Evolutionary conservation across 129 eudicot genomes (phyloP).

Genomic region (Pseudognaphalium luteoalbum): DNA sequence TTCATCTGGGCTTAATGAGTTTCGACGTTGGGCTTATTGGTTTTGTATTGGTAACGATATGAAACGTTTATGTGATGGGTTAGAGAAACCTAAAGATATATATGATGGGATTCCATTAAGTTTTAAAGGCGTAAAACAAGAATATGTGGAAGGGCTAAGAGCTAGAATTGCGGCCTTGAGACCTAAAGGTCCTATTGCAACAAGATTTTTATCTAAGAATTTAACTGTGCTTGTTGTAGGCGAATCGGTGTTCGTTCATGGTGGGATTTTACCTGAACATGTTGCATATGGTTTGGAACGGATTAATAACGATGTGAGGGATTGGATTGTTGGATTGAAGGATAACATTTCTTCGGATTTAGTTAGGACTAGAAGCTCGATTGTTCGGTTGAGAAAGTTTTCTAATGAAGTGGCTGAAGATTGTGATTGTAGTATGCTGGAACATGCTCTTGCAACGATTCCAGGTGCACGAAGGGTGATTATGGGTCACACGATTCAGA

Average conservation of each 20-base stretch:
- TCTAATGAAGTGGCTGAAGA: constrained; percentile 50
- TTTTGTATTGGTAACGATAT: constrained; percentile 60
- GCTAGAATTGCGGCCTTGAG: constrained; percentile 79
- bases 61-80: constrained; percentile 61
- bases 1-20: constrained; percentile 49
- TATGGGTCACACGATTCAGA: constrained; percentile 94
- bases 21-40: constrained; percentile 75
- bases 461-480: constrained; percentile 90
- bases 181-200: constrained; percentile 63
- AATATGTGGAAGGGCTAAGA: constrained; percentile 49
- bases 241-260: constrained; percentile 84
- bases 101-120: constrained; percentile 51
- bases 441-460: constrained; percentile 75
- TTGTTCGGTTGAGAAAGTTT: constrained; percentile 70
- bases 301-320: constrained; percentile 76
- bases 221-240: constrained; percentile 71
- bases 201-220: constrained; percentile 63
- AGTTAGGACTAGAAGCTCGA: constrained; percentile 52
- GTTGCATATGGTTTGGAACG: constrained; percentile 69
- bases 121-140: constrained; percentile 37
- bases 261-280: constrained; percentile 71
- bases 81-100: constrained; percentile 29
- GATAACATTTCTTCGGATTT: constrained; percentile 41
- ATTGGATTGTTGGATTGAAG: constrained; percentile 69
- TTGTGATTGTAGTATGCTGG: constrained; percentile 70